Conservation (phyloP, 1,284 basidiomycete species). For the Pseudozyma hubeiensis region DNA sequence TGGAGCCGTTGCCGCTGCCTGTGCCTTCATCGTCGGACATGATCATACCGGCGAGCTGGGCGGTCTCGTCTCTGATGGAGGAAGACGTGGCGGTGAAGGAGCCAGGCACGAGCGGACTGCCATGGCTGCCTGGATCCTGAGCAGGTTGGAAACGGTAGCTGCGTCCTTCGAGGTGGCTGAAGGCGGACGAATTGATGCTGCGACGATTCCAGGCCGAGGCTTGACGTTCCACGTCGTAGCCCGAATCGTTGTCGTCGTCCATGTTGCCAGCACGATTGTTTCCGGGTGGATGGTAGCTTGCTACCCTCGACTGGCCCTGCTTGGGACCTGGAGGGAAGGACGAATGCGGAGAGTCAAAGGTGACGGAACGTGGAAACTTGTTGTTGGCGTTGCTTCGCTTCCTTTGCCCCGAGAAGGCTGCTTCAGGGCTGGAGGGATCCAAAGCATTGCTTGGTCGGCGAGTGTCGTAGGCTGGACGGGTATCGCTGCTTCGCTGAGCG, state of each 20-base stretch:
- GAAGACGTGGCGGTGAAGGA: slow-evolving; percentile 63
- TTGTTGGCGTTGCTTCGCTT: slow-evolving; percentile 21
- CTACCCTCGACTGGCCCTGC: slow-evolving; percentile 20
- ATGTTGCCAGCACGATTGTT: slow-evolving; percentile 9
- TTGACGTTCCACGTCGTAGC: slow-evolving; percentile 47
- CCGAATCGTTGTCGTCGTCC: slow-evolving; percentile 33
- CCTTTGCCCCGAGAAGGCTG: slow-evolving; percentile 11
- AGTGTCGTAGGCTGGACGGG: slow-evolving; percentile 24
- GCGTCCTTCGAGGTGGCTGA: slow-evolving; percentile 62
- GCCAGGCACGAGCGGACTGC: slow-evolving; percentile 36
- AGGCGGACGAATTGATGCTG: slow-evolving; percentile 48
- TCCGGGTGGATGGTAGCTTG: slow-evolving; percentile 33
- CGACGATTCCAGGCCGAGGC: slow-evolving; percentile 25
- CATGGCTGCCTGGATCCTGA: slow-evolving; percentile 28
- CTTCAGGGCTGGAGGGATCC: slow-evolving; percentile 22
- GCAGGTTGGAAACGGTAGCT: slow-evolving; percentile 55
- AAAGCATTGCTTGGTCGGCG: slow-evolving; percentile 44
- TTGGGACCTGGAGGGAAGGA: slow-evolving; percentile 47
- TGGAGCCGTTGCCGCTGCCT: slow-evolving; percentile 30
- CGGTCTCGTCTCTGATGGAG: slow-evolving; percentile 63
- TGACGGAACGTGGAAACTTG: slow-evolving; percentile 42
- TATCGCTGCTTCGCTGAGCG: slow-evolving; percentile 1
- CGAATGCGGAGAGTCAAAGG: slow-evolving; percentile 43
- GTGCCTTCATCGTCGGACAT: slow-evolving; percentile 54
- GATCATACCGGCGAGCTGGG: slow-evolving; percentile 63